Percentiles rank a stretch among this genome's conserved stretches.
These are phyloP conservation scores for Akanthomyces lecanii DNA, from an alignment of 2,329 filamentous ascomycete genomes.

Conservation along the genomic window DNA sequence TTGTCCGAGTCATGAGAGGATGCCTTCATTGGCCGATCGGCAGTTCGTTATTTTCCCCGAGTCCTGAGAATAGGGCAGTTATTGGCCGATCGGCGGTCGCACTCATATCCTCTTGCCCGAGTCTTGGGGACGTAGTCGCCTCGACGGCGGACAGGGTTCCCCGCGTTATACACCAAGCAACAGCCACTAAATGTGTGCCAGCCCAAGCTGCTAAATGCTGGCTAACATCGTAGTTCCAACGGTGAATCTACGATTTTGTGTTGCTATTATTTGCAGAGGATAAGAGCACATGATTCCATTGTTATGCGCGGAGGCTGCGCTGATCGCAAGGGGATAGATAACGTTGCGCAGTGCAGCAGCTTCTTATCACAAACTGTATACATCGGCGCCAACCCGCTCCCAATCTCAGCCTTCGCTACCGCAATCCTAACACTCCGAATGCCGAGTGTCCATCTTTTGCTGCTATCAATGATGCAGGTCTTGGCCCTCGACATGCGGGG, in stretches of 20 bases:
- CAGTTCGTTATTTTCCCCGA: background rate
- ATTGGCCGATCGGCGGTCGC: background rate
- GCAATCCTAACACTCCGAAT: constrained; percentile 1
- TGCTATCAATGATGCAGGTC: constrained; percentile 6
- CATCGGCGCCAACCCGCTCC: background rate
- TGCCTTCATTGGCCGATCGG: background rate
- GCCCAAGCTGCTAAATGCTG: background rate
- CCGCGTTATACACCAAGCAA: constrained; percentile 2
- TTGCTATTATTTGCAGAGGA: background rate
- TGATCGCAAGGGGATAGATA: background rate
- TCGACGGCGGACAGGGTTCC: constrained; percentile 5
- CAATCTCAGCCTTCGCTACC: background rate
- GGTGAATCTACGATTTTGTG: background rate
- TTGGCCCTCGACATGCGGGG: constrained; percentile 2
- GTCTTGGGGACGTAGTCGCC: background rate
- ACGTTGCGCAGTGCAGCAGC: background rate
- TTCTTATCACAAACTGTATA: background rate
- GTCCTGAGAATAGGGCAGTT: no score
- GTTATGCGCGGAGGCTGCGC: background rate
- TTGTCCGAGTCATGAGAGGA: background rate
- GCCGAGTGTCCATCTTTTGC: constrained; percentile 4
- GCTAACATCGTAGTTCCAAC: no score
- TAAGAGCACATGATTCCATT: background rate
- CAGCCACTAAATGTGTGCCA: background rate
- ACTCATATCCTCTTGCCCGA: background rate